Evolutionary conservation across 2,329 filamentous ascomycete genomes (phyloP).

Genomic region (Sarocladium brachiariae): DNA sequence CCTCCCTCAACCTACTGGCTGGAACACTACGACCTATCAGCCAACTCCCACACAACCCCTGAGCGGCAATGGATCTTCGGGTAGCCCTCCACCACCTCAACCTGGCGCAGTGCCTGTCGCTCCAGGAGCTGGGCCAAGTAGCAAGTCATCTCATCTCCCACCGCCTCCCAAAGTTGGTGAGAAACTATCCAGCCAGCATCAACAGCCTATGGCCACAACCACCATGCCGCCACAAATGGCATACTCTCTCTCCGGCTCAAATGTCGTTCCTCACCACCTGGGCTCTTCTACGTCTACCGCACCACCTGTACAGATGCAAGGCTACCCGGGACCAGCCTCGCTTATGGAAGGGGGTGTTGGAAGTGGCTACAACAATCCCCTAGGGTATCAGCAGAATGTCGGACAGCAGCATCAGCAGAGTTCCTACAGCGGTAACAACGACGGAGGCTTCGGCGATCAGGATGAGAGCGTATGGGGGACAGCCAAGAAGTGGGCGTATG

Average conservation of each 20-base stretch:
- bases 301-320: slow-evolving; percentile 19
- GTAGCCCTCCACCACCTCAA: slow-evolving; percentile 46
- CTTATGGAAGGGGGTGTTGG: slow-evolving; percentile 20
- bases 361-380: slow-evolving; percentile 31
- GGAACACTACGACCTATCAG: slow-evolving; percentile 24
- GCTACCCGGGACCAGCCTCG: slow-evolving; percentile 18
- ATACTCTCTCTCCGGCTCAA: slow-evolving; percentile 36
- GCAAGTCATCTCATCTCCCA: slow-evolving; percentile 27
- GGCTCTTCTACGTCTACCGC: slow-evolving; percentile 38
- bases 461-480: slow-evolving; percentile 46
- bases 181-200: slow-evolving; percentile 28
- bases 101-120: slow-evolving; percentile 48
- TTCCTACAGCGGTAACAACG: slow-evolving; percentile 12
- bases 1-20: slow-evolving; percentile 24
- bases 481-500: slow-evolving; percentile 51
- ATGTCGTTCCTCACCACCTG: slow-evolving; percentile 22
- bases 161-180: slow-evolving; percentile 47
- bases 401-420: slow-evolving; percentile 28
- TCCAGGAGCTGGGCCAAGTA: slow-evolving; percentile 17
- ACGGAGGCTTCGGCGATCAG: slow-evolving; percentile 19
- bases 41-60: slow-evolving; percentile 36
- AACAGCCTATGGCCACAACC: slow-evolving; percentile 23
- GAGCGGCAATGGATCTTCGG: slow-evolving; percentile 9
- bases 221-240: slow-evolving; percentile 41
- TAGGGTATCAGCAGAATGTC: slow-evolving; percentile 45